Base-by-base conservation (phyloP, 1,284 basidiomycete genomes). In the Ganoderma multipileum region DNA sequence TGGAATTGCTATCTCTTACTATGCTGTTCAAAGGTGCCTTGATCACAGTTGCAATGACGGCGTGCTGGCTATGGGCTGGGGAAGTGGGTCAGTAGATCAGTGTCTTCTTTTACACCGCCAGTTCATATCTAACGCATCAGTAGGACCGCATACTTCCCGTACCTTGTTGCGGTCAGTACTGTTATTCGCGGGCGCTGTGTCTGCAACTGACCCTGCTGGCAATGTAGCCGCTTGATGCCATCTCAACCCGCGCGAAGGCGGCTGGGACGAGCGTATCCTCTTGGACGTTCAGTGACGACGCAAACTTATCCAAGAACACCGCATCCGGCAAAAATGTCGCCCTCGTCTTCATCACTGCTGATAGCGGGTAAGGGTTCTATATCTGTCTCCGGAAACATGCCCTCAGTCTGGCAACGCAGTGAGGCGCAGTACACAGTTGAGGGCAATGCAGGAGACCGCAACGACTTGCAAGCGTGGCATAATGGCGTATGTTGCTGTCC, bases 31-130 rank as follows among this genome's bases (percentile, higher is more conserved):
- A 55, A 84, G 84, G 41, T 86, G 81, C 68, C 70, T 79, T 14
- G 82, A 87, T 66, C 83, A 83, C 47, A 79, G 79, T 52, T 85
- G 86, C 54, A 78, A 86, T 66, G 82, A 85, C 64, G 89, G 89
- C 14, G 87, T 90, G 8, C 83, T 93, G 0, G 91, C 87, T 3
- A 85, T 90, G 82, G 91, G 91, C 75, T 87, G 85, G 86, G 85
- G 81, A 20, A 82, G 82, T 18, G 87, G 87, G 63, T 84, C 61
- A 61, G 77, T 74, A 2, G 59, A 58, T 30, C 44, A 63, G 33
- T 33, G 4, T 33, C 33, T 36, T 59, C 28, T 8, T 38, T 38
- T 20, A n/a, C 42, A 50, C 9, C 11, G 52, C 26, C 9, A 9
- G 16, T 47, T 60, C n/a, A 60, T 28, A 26, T 30, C 63, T 30